Evolutionary conservation across 2,329 filamentous ascomycete genomes (phyloP), one percentile per base, ranked within the genome.

Genomic region (Helotiales sp.): DNA sequence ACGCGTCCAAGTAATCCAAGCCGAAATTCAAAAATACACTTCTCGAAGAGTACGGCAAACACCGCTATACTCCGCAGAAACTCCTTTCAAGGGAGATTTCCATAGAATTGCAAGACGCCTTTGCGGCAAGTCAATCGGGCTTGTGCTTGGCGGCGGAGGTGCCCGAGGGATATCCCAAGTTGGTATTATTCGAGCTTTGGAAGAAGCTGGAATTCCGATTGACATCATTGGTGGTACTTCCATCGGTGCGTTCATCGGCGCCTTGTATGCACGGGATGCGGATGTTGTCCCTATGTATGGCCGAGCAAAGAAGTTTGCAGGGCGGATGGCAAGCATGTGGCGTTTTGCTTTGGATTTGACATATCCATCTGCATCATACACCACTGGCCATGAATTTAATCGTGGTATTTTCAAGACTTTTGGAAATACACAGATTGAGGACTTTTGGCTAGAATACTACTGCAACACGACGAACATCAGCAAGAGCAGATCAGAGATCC

Each of bases 381-480:
- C 96, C 0, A 99, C 96, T 0, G 96, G 96, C 0, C 96, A 99
- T 77, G 96, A 99, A 76, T 99, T 99, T 86, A 99, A 99, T 75
- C 92, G 96, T 6, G 96, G 96, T 47, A 97, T 99, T 71, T 99
- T 97, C 87, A 99, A 99, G 80, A 93, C 95, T 0, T 97, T 99
- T 78, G 96, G 94, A 15, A 93, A 97, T 75, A 92, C 93, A 10
- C 96, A 98, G 77, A 98, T 99, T 66, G 96, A 99, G 80, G 96
- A 99, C 78, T 99, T 98, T 76, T 99, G 96, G 96, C 86, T 99
- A 11, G 93, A 97, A 73, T 99, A 93, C 78, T 99, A 99, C 81
- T 99, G 96, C 85, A 99, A 99, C 80, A 98, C 96, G 0, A 99
- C 96, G 43, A 99, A 98, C 79, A 98, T 99, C 80, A 96, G 92